Evolutionary conservation across 768 basidiomycete species (phyloP), one percentile per base, ranked within the genome.

Genomic region (Kwoniella dejecticola): DNA sequence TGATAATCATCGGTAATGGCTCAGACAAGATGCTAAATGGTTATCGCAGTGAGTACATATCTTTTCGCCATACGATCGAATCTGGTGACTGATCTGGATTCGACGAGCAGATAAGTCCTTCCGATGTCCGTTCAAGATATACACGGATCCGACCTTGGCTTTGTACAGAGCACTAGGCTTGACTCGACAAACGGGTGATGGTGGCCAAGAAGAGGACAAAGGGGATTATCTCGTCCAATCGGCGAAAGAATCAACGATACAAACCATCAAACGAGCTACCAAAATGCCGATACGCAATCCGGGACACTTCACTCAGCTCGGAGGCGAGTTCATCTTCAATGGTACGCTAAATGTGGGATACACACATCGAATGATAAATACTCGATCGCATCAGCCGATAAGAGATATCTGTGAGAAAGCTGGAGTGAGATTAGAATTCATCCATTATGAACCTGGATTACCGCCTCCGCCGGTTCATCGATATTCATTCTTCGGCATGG

Each of bases 241-340:
- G 0, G 57, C 83, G 11, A 76, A 90, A 66, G 79, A 85, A 23
- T 88, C 89, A 3, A 84, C 90, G 33, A 86, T 86, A n/a, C 85
- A 85, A 82, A 88, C 91, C 23, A 82, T 89, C 33, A 79, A 79
- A 54, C 63, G 77, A 52, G 74, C 78, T 8, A 78, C 73, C 36
- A 64, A 75, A 24, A 88, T 94, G 87, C 89, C 90, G 0, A 81
- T 80, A 2, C 60, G 90, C 13, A 89, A 88, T 33, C 75, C 75
- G 12, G 77, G 77, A 11, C 66, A 72, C 36, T 72, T 86, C 42
- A 79, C 83, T 41, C 90, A 94, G 78, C 82, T 95, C 19, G 93
- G 93, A 10, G 94, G 93, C 23, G 94, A 97, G 80, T 94, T 95
- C 72, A 83, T 89, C 24, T 81, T 89, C 15, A 85, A 72, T 31